phyloP scores from a whole-genome alignment of 2,329 filamentous ascomycete genomes.

The Cordyceps pruinosa region DNA sequence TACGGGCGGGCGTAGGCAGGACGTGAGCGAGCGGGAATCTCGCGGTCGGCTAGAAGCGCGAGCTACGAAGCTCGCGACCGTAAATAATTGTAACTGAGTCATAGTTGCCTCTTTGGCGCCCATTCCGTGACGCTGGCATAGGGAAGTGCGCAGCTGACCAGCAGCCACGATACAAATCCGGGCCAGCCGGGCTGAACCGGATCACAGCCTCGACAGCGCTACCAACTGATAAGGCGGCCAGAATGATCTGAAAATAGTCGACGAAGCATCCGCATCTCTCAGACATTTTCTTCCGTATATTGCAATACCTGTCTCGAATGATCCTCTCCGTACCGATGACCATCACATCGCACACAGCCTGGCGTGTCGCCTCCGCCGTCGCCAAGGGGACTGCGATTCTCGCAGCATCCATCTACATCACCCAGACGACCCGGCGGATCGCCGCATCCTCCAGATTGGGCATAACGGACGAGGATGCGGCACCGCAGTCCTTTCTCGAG shows the following conservation, averaged over 20 bases:
- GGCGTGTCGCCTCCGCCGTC: not conserved
- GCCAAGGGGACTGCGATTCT: not conserved
- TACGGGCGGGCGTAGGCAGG: too few relatives aligned
- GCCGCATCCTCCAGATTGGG: not conserved
- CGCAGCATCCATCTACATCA: not conserved
- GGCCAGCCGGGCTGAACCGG: slow-evolving; percentile 5
- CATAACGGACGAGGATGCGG: not conserved
- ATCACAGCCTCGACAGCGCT: not conserved
- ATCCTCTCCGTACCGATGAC: too few relatives aligned
- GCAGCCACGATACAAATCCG: not conserved
- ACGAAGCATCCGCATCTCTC: not conserved
- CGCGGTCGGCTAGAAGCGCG: not conserved
- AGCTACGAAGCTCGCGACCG: not conserved
- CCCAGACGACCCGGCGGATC: not conserved
- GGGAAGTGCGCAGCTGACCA: not conserved
- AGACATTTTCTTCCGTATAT: too few relatives aligned
- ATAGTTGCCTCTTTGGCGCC: not conserved
- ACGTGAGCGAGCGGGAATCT: not conserved
- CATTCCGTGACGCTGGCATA: not conserved
- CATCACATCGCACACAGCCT: not conserved
- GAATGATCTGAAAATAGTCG: too few relatives aligned
- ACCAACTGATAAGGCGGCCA: not conserved
- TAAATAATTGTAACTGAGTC: slow-evolving; percentile 6
- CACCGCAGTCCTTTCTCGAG: not conserved
- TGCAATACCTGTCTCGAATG: too few relatives aligned